Percentiles rank a stretch among this genome's conserved stretches.
Conservation (phyloP, 768 basidiomycete species). For the Kwoniella dendrophila region DNA sequence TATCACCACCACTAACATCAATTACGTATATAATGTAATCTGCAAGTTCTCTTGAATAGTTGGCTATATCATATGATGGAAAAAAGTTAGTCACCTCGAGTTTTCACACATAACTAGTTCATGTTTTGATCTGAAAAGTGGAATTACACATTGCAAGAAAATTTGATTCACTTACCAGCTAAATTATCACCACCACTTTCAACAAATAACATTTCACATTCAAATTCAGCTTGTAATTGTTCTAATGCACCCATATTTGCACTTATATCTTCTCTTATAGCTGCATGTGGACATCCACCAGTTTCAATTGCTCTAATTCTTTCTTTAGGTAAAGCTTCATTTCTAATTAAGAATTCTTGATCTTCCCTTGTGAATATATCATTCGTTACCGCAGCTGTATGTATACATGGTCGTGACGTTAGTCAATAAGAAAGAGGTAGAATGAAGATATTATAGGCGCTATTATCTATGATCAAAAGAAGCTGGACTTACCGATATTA, state of each 20-base stretch:
- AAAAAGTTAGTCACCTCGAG: not conserved
- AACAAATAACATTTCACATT: constrained; percentile 86
- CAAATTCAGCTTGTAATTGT: constrained; percentile 85
- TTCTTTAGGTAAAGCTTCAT: constrained; percentile 81
- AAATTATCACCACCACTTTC: constrained; percentile 97
- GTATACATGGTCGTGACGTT: not conserved
- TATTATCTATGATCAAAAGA: not conserved
- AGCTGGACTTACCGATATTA: constrained; percentile 74
- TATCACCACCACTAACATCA: constrained; percentile 79
- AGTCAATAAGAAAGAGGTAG: not conserved
- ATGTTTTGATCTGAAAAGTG: too few relatives aligned
- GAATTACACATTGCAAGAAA: too few relatives aligned
- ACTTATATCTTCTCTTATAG: constrained; percentile 96
- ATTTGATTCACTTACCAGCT: constrained; percentile 59
- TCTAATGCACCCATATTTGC: constrained; percentile 97
- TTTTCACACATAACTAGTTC: too few relatives aligned
- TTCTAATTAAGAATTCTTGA: constrained; percentile 93
- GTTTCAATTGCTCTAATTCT: constrained; percentile 94
- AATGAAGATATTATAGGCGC: not conserved
- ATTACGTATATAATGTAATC: constrained; percentile 81
- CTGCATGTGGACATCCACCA: constrained; percentile 94
- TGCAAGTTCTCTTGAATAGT: constrained; percentile 92
- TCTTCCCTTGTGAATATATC: constrained; percentile 99
- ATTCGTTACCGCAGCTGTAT: constrained; percentile 89
- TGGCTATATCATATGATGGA: constrained; percentile 63